A percentile compares a stretch with the other conserved stretches of the same genome.
These are phyloP conservation scores for Solanum verrucosum DNA, from an alignment of 257 asterid genomes.

Conservation along the genomic window DNA sequence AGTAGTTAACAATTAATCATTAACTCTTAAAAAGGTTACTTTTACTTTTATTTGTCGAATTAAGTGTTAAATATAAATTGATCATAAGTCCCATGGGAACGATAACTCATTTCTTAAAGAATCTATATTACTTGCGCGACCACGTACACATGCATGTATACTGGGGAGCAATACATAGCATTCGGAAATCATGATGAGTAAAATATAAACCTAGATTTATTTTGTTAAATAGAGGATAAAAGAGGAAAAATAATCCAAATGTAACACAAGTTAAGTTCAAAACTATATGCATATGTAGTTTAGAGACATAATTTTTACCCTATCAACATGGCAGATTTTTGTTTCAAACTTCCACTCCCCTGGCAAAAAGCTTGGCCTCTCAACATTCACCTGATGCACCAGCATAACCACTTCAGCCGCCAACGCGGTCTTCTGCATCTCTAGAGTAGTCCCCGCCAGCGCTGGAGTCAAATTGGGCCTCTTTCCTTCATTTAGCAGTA, in stretches of 20 bases:
- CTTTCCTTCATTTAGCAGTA: neutral
- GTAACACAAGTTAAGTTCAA: too few relatives aligned
- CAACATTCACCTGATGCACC: neutral
- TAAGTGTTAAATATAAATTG: too few relatives aligned
- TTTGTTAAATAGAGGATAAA: neutral
- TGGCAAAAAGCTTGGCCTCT: constrained; percentile 22
- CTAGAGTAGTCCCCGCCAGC: neutral
- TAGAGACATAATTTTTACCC: neutral
- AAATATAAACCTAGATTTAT: neutral
- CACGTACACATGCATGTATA: too few relatives aligned
- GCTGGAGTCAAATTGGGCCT: neutral
- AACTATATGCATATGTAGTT: too few relatives aligned
- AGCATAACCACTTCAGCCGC: neutral
- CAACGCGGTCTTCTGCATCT: neutral
- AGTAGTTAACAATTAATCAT: too few relatives aligned
- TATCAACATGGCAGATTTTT: constrained; percentile 12
- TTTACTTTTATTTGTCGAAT: too few relatives aligned
- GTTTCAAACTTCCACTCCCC: constrained; percentile 22
- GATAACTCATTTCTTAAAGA: too few relatives aligned
- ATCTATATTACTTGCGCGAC: too few relatives aligned
- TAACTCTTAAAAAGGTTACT: too few relatives aligned
- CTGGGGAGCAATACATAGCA: neutral
- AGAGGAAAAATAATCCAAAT: neutral
- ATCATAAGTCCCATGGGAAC: too few relatives aligned
- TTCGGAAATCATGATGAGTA: neutral